Evolutionary conservation across 2,329 filamentous ascomycete species (phyloP).

Genomic region (Davidsoniella australis): DNA sequence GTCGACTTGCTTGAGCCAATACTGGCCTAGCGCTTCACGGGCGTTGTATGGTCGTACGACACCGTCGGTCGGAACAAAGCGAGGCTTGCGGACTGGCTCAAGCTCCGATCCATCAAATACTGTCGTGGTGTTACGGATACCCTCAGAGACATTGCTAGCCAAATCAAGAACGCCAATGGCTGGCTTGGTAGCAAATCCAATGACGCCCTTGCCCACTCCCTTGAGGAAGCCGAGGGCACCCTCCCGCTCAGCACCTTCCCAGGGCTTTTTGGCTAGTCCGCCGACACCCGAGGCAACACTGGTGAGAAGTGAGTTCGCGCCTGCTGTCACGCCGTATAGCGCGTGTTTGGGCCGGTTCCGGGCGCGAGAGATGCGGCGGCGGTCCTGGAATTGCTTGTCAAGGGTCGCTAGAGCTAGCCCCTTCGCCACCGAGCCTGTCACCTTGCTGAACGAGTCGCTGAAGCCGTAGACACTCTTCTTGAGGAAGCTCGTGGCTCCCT

Average conservation of each 20-base stretch:
- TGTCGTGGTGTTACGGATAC: constrained; percentile 94
- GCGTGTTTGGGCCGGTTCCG: constrained; percentile 94
- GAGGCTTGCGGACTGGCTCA: constrained; percentile 81
- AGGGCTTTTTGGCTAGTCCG: constrained; percentile 77
- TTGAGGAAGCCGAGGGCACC: constrained; percentile 92
- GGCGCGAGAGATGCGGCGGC: constrained; percentile 79
- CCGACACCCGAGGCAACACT: constrained; percentile 88
- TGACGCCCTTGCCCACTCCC: constrained; percentile 84
- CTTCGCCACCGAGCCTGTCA: constrained; percentile 94
- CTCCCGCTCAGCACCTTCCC: constrained; percentile 92
- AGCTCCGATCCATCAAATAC: constrained; percentile 92
- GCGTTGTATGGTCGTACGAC: constrained; percentile 89
- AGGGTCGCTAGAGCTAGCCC: constrained; percentile 87
- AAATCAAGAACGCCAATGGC: constrained; percentile 94
- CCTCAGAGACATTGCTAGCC: constrained; percentile 90
- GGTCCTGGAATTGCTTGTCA: constrained; percentile 97
- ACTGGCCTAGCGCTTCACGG: constrained; percentile 88
- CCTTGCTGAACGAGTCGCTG: constrained; percentile 92
- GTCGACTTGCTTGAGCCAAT: constrained; percentile 96
- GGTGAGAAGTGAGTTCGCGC: constrained; percentile 85
- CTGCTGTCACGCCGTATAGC: constrained; percentile 85
- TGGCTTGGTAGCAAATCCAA: constrained; percentile 91
- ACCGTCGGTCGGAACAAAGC: constrained; percentile 82
- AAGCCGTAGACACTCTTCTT: constrained; percentile 98
- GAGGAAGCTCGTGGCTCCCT: constrained; percentile 89